Conservation (phyloP, 257 asterid species). For the Forsythia suspensa region DNA sequence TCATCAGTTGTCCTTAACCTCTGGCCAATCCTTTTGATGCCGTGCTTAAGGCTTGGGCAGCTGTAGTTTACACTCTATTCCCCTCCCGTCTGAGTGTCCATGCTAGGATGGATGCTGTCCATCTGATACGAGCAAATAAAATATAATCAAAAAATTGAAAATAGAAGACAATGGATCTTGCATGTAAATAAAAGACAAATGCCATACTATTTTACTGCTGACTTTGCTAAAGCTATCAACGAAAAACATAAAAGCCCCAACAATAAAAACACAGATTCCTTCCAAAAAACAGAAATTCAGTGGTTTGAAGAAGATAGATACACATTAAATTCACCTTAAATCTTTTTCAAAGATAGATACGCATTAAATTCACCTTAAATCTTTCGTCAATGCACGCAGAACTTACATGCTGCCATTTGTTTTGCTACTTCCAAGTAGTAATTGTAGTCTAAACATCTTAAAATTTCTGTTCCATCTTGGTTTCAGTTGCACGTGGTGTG, state of each 20-base stretch:
- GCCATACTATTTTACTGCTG: neutral
- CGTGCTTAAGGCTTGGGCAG: conserved; percentile 32
- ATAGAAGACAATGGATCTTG: neutral
- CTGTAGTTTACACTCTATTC: conserved; percentile 26
- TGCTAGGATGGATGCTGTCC: conserved; percentile 41
- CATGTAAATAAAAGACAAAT: neutral
- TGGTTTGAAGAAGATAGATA: neutral
- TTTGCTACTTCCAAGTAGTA: neutral
- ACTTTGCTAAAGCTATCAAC: neutral
- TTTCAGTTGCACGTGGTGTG: neutral
- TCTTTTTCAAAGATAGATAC: neutral
- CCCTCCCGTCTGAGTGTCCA: conserved; percentile 18
- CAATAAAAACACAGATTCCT: neutral
- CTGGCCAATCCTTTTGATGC: conserved; percentile 33
- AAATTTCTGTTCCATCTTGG: neutral
- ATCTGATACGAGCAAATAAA: conserved; percentile 33
- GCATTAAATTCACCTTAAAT: neutral
- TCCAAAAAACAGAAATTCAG: neutral
- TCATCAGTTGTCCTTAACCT: conserved; percentile 26
- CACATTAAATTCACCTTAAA: neutral
- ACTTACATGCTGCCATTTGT: neutral
- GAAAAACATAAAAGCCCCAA: neutral
- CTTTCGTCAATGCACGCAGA: neutral
- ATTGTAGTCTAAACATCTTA: neutral
- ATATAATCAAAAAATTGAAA: neutral